Evolutionary conservation across 73 alveolate genomes (phyloP).

Genomic region (Paramecium sexaurelia): DNA sequence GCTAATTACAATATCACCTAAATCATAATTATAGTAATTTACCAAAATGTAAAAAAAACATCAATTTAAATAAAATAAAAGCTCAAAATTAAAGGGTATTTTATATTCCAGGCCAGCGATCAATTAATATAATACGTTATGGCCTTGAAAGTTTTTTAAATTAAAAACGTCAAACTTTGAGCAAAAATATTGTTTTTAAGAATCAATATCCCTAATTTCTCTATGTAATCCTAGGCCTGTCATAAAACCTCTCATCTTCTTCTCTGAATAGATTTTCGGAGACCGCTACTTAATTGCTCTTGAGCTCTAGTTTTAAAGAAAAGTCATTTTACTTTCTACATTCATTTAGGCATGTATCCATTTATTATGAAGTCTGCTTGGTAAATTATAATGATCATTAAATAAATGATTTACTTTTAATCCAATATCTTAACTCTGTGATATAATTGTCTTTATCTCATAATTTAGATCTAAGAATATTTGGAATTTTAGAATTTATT

Average conservation of each 20-base stretch:
- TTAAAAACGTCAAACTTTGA: slow-evolving; percentile 13
- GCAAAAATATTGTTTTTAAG: neutral
- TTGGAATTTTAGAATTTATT: neutral
- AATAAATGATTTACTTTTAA: neutral
- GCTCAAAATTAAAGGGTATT: slow-evolving; percentile 62
- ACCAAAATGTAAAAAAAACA: neutral
- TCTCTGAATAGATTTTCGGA: neutral
- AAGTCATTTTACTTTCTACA: neutral
- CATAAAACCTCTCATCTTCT: neutral
- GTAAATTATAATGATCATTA: slow-evolving; percentile 29
- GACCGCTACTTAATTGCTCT: neutral
- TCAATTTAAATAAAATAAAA: neutral
- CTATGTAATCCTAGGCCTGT: slow-evolving; percentile 38
- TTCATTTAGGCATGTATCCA: slow-evolving; percentile 20
- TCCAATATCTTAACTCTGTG: no score
- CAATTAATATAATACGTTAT: neutral
- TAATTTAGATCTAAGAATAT: neutral
- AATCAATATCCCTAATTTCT: neutral
- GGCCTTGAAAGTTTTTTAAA: slow-evolving; percentile 14
- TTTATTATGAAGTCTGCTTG: neutral
- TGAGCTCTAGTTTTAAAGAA: neutral
- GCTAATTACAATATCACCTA: no score
- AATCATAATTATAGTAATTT: no score
- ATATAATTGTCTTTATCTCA: neutral
- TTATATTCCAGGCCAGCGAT: slow-evolving; percentile 65